These are phyloP conservation scores for Cucumis cinereus DNA, from an alignment of 306 rosid species.

Conservation along the genomic window DNA sequence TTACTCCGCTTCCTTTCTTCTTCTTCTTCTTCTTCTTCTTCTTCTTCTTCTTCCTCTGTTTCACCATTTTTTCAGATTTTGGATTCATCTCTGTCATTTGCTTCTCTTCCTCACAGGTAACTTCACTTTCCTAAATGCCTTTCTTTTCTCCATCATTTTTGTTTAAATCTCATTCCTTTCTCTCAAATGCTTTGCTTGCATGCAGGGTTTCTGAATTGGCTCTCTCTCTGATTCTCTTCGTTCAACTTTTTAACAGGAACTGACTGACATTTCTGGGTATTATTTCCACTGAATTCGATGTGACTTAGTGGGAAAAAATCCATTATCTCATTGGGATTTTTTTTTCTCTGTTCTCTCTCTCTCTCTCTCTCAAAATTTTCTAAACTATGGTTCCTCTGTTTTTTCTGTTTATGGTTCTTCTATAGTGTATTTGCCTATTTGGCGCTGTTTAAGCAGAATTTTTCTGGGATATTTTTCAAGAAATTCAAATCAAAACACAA, in stretches of 20 bases:
- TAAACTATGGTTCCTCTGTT: not conserved
- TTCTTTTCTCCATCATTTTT: not conserved
- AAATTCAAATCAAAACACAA: not conserved
- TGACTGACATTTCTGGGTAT: not conserved
- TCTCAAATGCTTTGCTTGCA: not conserved
- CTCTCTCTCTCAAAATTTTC: too few relatives aligned
- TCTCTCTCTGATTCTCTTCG: not conserved
- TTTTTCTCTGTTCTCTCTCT: too few relatives aligned
- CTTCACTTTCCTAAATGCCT: not conserved
- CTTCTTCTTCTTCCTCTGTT: not conserved
- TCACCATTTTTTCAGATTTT: not conserved
- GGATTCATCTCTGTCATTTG: not conserved
- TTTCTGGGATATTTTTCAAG: not conserved
- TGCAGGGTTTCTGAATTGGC: not conserved
- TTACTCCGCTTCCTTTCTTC: slow-evolving; percentile 3
- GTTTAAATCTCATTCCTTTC: not conserved
- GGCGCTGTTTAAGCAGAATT: not conserved
- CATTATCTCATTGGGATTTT: not conserved
- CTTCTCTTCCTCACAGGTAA: not conserved
- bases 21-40: not conserved
- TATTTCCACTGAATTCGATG: not conserved
- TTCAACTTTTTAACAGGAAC: not conserved
- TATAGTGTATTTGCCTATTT: not conserved
- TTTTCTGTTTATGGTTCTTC: not conserved
- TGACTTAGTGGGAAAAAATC: not conserved